Evolutionary conservation across 2,329 filamentous ascomycete genomes (phyloP), one percentile per base, ranked within the genome.

Genomic region (Epichloe sp.): DNA sequence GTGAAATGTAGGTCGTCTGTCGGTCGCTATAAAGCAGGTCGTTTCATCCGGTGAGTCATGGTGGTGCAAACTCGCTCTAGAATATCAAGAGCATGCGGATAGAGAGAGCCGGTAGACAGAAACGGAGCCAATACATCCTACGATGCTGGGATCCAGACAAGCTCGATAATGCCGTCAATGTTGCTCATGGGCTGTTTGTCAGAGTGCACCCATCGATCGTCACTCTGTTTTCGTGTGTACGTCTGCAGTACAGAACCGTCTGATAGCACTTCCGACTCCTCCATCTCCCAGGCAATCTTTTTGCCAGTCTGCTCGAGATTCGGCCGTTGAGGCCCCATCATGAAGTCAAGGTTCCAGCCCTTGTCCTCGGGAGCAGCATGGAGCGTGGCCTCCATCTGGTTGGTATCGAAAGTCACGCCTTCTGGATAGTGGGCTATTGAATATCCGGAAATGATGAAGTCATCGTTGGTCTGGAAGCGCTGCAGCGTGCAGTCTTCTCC

Each of bases 401-500:
- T 67, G 19, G 70, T 63, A 53, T 75, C 74, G 40, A 76, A 71
- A 46, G 72, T 70, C 48, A 77, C 69, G 52, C 75, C 75, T 34
- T 66, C 58, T 1, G 74, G 74, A 55, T 83, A 82, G 52, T 76
- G 73, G 15, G 75, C 74, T 35, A 83, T 69, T 14, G 78, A 82
- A 63, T 77, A 82, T 8, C 79, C 78, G 5, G 78, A 76, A 51
- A 83, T 70, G 54, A 82, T 68, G 44, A 74, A 78, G 58, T 76
- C 65, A 54, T 77, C 75, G 14, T 61, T 57, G 0, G 74, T 77
- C 62, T 73, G 71, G 71, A 80, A 82, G 40, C 79, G 73, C 58
- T 77, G 74, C 51, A 83, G 64, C 21, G 74, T 72, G 61, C 79
- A 82, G 55, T 81, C 77, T 60, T 78, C 75, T 35, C 80, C 79